Evolutionary conservation across 2,329 filamentous ascomycete genomes (phyloP).

Genomic region (Phoma sp.): DNA sequence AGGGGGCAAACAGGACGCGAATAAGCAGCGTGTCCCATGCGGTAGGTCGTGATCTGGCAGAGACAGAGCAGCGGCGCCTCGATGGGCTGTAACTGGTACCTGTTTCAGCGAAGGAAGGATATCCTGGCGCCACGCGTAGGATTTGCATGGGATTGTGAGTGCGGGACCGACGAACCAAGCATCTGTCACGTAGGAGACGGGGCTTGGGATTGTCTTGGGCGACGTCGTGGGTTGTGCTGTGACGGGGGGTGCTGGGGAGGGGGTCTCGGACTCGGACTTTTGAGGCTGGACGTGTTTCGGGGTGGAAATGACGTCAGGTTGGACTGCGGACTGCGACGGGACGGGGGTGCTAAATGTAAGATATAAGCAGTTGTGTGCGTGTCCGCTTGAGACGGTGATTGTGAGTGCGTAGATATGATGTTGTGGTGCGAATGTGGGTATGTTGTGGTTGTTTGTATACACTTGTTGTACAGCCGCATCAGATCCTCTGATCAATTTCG

Average conservation of each 20-base stretch:
- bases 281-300: neutral
- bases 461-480: conserved; percentile 20
- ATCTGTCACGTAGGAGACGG: conserved; percentile 14
- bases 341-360: neutral
- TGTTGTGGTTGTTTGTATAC: conserved; percentile 13
- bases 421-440: conserved; percentile 10
- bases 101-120: conserved; percentile 2
- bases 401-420: neutral
- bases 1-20: conserved; percentile 4
- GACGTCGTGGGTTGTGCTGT: neutral
- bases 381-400: neutral
- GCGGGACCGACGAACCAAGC: conserved; percentile 5
- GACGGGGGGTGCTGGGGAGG: neutral
- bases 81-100: conserved; percentile 8
- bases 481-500: neutral
- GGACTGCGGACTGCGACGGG: neutral
- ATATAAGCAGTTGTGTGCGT: neutral
- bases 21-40: conserved; percentile 2
- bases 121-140: neutral
- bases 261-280: conserved; percentile 2
- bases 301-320: neutral
- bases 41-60: neutral
- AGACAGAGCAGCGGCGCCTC: neutral
- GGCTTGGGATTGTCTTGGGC: conserved; percentile 8
- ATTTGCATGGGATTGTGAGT: neutral